These are phyloP conservation scores for Chalaropsis ovoidea DNA, from an alignment of 2,329 filamentous ascomycete species.

Conservation along the genomic window DNA sequence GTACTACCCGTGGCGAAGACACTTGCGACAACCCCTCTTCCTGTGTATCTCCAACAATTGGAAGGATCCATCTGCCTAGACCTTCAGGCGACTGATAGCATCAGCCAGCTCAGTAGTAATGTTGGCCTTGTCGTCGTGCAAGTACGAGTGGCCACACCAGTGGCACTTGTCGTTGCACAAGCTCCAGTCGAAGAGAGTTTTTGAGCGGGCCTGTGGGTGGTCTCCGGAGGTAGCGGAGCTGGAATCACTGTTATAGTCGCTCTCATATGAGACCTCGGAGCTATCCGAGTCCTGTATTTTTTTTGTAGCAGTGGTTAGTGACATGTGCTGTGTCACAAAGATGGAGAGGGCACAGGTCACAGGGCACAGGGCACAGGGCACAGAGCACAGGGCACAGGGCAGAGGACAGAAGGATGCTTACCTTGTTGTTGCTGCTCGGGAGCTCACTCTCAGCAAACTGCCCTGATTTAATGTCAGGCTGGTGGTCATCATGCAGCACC, in stretches of 20 bases:
- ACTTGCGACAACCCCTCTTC: too few species aligned
- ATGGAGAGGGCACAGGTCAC: too few species aligned
- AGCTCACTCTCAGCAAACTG: neutral
- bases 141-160: constrained; percentile 1
- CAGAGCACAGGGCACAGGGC: too few species aligned
- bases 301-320: too few species aligned
- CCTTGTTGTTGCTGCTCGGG: neutral
- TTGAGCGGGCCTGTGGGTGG: neutral
- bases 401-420: too few species aligned
- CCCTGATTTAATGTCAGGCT: neutral
- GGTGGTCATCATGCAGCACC: fast-evolving
- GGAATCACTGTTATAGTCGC: neutral
- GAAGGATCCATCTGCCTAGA: neutral
- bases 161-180: neutral
- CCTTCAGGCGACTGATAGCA: neutral
- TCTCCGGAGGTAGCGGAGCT: too few species aligned
- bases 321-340: too few species aligned
- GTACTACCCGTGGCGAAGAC: too few species aligned
- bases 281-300: neutral
- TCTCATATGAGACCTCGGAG: neutral
- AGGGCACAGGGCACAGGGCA: too few species aligned
- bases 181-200: neutral
- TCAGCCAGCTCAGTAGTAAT: neutral
- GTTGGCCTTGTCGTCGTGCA: neutral
- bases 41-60: too few species aligned